phyloP scores from a whole-genome alignment of 441 rosid genomes.

The Mallotus japonicus region DNA sequence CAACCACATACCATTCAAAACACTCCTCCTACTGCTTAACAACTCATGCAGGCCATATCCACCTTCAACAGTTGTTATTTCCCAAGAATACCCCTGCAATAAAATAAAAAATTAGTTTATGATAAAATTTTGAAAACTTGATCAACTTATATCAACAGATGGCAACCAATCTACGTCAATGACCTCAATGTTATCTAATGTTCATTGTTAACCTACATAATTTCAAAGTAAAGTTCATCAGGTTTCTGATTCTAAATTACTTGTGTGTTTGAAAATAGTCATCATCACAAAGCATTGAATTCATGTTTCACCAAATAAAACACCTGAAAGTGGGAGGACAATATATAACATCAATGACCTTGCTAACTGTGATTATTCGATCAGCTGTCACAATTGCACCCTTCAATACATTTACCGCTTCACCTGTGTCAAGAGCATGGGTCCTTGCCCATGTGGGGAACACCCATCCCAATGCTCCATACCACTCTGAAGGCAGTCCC shows the following conservation, averaged over 20 bases:
- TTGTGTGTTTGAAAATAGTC: conserved; percentile 6
- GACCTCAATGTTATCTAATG: background rate
- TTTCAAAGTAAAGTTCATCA: conserved; percentile 15
- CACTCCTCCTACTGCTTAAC: conserved; percentile 64
- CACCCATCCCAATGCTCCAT: conserved; percentile 90
- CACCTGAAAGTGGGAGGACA: conserved; percentile 8
- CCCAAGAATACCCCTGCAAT: conserved; percentile 93
- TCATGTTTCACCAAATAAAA: conserved; percentile 9
- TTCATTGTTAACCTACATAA: too few relatives aligned
- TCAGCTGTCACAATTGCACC: conserved; percentile 95
- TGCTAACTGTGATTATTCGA: conserved; percentile 86
- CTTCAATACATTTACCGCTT: conserved; percentile 91
- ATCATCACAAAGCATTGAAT: background rate
- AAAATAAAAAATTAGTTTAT: background rate
- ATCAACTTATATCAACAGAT: background rate
- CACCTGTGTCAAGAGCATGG: conserved; percentile 98
- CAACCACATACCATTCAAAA: conserved; percentile 60
- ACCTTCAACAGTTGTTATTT: conserved; percentile 88
- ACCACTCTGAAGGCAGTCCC: conserved; percentile 86
- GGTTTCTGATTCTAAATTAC: conserved; percentile 4
- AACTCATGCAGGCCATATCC: conserved; percentile 89
- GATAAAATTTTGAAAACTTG: background rate
- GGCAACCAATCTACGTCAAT: background rate
- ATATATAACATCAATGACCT: conserved; percentile 44
- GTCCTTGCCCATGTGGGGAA: conserved; percentile 98